A percentile compares a stretch with the other conserved stretches of the same genome.
phyloP scores from a whole-genome alignment of 2,329 filamentous ascomycete genomes.

The Penicillium sumatraense region DNA sequence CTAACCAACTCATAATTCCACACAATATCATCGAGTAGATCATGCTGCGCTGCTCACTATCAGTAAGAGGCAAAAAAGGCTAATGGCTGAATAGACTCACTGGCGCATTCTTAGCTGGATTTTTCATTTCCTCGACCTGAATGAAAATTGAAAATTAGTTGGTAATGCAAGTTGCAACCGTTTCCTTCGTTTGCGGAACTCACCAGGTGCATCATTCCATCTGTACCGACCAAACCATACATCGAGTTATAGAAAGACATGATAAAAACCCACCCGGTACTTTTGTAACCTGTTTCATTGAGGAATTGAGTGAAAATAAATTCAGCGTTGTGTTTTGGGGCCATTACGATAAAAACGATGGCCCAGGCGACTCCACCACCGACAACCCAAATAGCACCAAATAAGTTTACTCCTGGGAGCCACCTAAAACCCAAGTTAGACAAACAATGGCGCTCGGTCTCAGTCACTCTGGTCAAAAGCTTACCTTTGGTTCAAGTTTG shows the following conservation, averaged over 20 bases:
- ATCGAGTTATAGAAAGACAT: conserved; percentile 2
- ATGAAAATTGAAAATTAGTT: too few species aligned
- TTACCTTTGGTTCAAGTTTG: conserved; percentile 1
- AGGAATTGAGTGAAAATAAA: background rate
- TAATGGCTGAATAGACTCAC: background rate
- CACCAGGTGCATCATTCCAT: conserved; percentile 1
- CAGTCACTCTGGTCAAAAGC: background rate
- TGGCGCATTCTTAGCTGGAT: background rate
- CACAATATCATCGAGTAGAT: background rate
- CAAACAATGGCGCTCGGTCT: too few species aligned
- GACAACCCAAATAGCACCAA: background rate
- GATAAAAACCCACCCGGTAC: background rate
- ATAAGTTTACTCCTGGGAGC: background rate
- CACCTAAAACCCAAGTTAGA: background rate
- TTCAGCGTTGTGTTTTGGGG: background rate
- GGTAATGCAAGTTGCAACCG: too few species aligned
- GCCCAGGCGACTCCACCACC: background rate
- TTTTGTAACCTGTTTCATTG: background rate
- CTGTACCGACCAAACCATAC: background rate
- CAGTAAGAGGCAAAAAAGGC: too few species aligned
- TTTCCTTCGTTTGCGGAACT: background rate
- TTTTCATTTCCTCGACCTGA: background rate
- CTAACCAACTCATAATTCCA: background rate
- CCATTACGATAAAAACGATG: background rate
- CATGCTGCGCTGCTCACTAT: background rate